Conservation (phyloP, 139 green algal genomes). For the Chlorella sorokiniana region DNA sequence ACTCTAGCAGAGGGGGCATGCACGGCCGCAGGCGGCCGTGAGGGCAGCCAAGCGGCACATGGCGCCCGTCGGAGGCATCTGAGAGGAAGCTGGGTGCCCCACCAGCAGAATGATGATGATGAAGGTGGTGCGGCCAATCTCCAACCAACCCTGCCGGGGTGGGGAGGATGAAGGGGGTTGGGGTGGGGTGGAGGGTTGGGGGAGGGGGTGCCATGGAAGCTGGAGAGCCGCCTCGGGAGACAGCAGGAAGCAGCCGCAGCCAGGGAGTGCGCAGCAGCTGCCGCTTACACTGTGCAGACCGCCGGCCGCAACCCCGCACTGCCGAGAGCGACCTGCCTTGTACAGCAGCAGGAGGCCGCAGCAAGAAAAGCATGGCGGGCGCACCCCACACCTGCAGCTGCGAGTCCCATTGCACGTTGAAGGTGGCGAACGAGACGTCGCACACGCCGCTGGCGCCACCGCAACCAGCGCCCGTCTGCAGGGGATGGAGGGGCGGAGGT, state of each 20-base stretch:
- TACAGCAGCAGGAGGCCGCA: not conserved
- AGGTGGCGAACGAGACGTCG: conserved; percentile 18
- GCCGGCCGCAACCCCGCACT: no score
- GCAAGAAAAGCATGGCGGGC: not conserved
- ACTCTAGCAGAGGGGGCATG: no score
- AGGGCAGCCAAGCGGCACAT: no score
- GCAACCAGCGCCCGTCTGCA: conserved; percentile 12
- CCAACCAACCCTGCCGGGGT: conserved; percentile 80
- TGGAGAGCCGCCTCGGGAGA: no score
- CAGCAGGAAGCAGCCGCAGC: no score
- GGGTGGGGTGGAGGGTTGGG: not conserved
- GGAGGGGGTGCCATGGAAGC: not conserved
- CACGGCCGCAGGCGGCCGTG: no score
- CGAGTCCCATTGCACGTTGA: conserved; percentile 60
- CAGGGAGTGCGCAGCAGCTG: no score
- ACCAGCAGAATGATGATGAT: conserved; percentile 81
- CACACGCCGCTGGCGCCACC: not conserved
- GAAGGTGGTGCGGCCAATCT: conserved; percentile 86
- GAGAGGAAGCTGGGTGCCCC: no score
- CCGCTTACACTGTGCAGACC: no score
- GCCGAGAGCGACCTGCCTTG: no score
- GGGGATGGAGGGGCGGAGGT: not conserved
- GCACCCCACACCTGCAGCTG: conserved; percentile 51
- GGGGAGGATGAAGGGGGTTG: conserved; percentile 21
- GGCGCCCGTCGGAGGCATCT: no score